A percentile compares a stretch with the other conserved stretches of the same genome.
Conservation (phyloP, 768 basidiomycete genomes). For the Calvatia gigantea region DNA sequence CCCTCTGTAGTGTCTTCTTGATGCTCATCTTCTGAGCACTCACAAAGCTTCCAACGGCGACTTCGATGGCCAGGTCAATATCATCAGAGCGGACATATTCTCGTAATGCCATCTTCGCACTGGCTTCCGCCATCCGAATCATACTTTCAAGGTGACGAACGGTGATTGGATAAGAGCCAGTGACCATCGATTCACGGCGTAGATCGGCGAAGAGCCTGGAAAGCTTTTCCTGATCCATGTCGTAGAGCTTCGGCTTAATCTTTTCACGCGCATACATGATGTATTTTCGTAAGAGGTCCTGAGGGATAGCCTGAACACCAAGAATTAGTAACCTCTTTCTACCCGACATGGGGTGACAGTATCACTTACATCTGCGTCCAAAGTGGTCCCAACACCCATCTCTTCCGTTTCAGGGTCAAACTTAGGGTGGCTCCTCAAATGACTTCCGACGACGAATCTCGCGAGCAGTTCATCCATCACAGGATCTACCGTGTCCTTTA, state of each 20-base stretch:
- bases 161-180: conserved; percentile 98
- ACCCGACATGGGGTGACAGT: not conserved
- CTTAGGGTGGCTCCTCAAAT: conserved; percentile 90
- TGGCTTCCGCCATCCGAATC: conserved; percentile 99
- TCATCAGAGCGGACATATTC: conserved; percentile 96
- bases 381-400: conserved; percentile 84
- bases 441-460: conserved; percentile 96
- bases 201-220: conserved; percentile 92
- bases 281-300: conserved; percentile 94
- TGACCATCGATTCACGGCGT: conserved; percentile 92
- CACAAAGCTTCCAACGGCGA: conserved; percentile 92
- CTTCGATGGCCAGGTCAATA: conserved; percentile 95
- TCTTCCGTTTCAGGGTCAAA: conserved; percentile 88
- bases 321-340: conserved; percentile 2
- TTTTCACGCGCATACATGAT: conserved; percentile 98
- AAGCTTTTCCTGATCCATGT: conserved; percentile 95
- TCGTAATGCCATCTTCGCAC: conserved; percentile 95
- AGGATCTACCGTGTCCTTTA: conserved; percentile 96
- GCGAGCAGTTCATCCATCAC: conserved; percentile 96
- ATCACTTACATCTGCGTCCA: conserved; percentile 86
- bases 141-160: conserved; percentile 97
- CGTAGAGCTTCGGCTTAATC: conserved; percentile 88
- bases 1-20: conserved; percentile 95
- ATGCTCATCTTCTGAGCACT: conserved; percentile 97
- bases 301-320: conserved; percentile 79